phyloP scores from a whole-genome alignment of 257 asterid genomes.

The Asclepias syriaca region DNA sequence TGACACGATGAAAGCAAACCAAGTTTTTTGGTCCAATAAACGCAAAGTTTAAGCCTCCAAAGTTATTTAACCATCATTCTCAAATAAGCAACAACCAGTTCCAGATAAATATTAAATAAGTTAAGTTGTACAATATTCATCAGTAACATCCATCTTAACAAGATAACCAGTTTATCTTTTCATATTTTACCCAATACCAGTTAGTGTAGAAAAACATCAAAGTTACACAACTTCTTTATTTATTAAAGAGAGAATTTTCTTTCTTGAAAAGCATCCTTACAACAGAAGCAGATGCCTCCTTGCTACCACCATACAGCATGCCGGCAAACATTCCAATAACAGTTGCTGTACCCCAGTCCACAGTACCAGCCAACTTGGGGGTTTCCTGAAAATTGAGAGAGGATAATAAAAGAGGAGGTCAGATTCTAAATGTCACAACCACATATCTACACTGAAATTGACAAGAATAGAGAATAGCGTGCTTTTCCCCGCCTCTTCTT shows the following conservation, averaged over 20 bases:
- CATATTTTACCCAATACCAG: not conserved
- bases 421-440: not conserved
- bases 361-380: conserved; percentile 63
- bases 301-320: conserved; percentile 92
- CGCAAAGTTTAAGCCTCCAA: not conserved
- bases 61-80: not conserved
- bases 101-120: not conserved
- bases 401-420: not conserved
- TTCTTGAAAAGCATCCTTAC: conserved; percentile 42
- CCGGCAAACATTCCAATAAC: conserved; percentile 88
- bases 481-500: not conserved
- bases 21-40: not conserved
- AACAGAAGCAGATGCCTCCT: conserved; percentile 96
- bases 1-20: not conserved
- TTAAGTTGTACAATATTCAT: not conserved
- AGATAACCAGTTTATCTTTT: not conserved
- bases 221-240: not conserved
- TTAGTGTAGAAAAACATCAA: not conserved
- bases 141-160: not conserved
- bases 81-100: not conserved
- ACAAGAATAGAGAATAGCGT: not conserved
- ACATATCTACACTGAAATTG: not conserved
- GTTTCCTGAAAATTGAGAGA: conserved; percentile 30
- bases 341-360: conserved; percentile 89
- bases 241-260: not conserved